These are phyloP conservation scores for Clitocybe nebularis DNA, from an alignment of 1,284 basidiomycete species.

Conservation along the genomic window DNA sequence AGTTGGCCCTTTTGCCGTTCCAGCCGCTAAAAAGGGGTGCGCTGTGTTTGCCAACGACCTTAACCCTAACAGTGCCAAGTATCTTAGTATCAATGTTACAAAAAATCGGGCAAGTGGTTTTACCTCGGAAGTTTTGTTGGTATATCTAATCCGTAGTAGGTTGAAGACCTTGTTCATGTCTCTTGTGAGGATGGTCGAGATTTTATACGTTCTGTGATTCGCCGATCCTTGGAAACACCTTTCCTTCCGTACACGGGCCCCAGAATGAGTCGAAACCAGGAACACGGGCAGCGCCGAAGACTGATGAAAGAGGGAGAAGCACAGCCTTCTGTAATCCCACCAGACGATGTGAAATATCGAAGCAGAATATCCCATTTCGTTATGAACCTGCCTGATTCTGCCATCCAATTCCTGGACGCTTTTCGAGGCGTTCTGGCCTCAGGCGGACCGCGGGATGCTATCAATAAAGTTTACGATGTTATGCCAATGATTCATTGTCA, in stretches of 20 bases:
- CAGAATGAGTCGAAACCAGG: constrained; percentile 43
- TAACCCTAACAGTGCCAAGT: constrained; percentile 85
- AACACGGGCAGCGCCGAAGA: constrained; percentile 31
- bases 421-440: constrained; percentile 70
- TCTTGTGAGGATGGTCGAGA: constrained; percentile 81
- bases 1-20: constrained; percentile 95
- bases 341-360: constrained; percentile 26
- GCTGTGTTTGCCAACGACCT: constrained; percentile 91
- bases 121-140: background rate
- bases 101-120: constrained; percentile 63
- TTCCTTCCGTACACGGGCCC: constrained; percentile 54
- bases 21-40: constrained; percentile 88
- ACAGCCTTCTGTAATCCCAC: too few species aligned
- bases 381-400: constrained; percentile 96
- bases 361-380: constrained; percentile 81
- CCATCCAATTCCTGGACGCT: constrained; percentile 87
- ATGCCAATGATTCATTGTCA: constrained; percentile 95
- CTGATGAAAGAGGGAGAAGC: constrained; percentile 19
- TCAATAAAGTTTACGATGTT: constrained; percentile 42
- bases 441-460: constrained; percentile 25
- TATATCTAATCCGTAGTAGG: constrained; percentile 41
- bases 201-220: constrained; percentile 68
- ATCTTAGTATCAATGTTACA: constrained; percentile 69
- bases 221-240: constrained; percentile 55
- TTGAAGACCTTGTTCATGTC: constrained; percentile 61